These are phyloP conservation scores for Globisporangium mamillatum DNA, from an alignment of 352 stramenopile species.

Conservation along the genomic window DNA sequence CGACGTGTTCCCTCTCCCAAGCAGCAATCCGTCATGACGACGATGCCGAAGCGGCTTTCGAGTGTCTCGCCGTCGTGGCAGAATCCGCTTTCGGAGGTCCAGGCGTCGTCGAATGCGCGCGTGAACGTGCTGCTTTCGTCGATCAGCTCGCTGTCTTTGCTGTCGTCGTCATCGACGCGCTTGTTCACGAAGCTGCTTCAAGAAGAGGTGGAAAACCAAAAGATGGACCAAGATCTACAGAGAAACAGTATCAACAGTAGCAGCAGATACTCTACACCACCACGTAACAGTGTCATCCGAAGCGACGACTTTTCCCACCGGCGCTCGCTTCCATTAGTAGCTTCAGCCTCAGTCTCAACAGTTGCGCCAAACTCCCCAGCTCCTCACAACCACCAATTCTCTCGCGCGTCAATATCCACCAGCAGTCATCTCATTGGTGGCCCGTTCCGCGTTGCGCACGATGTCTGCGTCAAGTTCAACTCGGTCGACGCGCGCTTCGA, in stretches of 20 bases:
- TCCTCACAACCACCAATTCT: not conserved
- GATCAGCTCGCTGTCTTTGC: conserved; percentile 25
- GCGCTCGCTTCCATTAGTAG: not conserved
- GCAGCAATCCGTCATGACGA: conserved; percentile 11
- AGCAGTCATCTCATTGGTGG: conserved; percentile 43
- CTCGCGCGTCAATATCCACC: conserved; percentile 2
- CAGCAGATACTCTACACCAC: conserved; percentile 2
- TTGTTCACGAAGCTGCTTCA: conserved; percentile 15
- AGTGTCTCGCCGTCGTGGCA: conserved; percentile 19
- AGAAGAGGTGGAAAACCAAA: conserved; percentile 4
- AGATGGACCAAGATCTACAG: not conserved
- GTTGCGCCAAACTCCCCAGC: not conserved
- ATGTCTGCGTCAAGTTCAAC: conserved; percentile 56
- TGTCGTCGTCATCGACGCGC: conserved; percentile 21
- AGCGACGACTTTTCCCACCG: not conserved
- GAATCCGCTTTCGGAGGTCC: conserved; percentile 44
- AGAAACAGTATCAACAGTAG: not conserved
- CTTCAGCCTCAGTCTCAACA: not conserved
- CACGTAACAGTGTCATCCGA: not conserved
- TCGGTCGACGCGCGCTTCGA: conserved; percentile 54
- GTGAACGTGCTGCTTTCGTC: conserved; percentile 26
- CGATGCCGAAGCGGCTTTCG: not conserved
- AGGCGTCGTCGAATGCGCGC: conserved; percentile 28
- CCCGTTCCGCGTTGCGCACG: conserved; percentile 45
- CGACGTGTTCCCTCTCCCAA: not conserved